Conservation (phyloP, 1,284 basidiomycete genomes). For the Melampsora larici-populina region DNA sequence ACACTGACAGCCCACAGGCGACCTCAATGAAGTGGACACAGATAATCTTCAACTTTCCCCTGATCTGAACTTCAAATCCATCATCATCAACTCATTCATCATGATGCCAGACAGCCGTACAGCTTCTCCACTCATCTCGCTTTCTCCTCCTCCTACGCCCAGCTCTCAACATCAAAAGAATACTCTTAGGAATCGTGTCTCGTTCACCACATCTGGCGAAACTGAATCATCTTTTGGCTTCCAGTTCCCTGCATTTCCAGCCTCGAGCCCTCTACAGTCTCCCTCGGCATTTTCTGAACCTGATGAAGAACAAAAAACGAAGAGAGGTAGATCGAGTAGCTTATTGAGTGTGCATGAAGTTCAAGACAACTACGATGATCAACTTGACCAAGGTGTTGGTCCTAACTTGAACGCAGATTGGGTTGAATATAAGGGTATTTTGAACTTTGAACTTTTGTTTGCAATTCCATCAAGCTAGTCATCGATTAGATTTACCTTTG, state of each 20-base stretch:
- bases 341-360: slow-evolving; percentile 56
- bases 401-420: slow-evolving; percentile 90
- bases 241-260: not conserved
- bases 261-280: slow-evolving; percentile 19
- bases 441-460: not conserved
- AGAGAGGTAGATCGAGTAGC: slow-evolving; percentile 29
- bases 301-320: slow-evolving; percentile 4
- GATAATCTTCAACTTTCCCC: too few relatives aligned
- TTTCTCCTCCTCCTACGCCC: slow-evolving; percentile 25
- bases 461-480: slow-evolving; percentile 7
- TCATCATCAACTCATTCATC: too few relatives aligned
- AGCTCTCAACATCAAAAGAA: slow-evolving; percentile 13
- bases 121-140: slow-evolving; percentile 19
- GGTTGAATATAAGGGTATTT: slow-evolving; percentile 93
- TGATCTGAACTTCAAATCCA: too few relatives aligned
- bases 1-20: too few relatives aligned
- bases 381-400: slow-evolving; percentile 55
- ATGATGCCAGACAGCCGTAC: not conserved
- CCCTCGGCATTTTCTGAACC: slow-evolving; percentile 18
- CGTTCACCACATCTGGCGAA: slow-evolving; percentile 8
- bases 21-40: too few relatives aligned
- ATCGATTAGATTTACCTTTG: not conserved
- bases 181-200: slow-evolving; percentile 9
- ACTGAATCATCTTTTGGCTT: slow-evolving; percentile 16
- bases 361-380: slow-evolving; percentile 55